These are phyloP conservation scores for Lippia alba DNA, from an alignment of 305 asterid genomes.

Conservation along the genomic window DNA sequence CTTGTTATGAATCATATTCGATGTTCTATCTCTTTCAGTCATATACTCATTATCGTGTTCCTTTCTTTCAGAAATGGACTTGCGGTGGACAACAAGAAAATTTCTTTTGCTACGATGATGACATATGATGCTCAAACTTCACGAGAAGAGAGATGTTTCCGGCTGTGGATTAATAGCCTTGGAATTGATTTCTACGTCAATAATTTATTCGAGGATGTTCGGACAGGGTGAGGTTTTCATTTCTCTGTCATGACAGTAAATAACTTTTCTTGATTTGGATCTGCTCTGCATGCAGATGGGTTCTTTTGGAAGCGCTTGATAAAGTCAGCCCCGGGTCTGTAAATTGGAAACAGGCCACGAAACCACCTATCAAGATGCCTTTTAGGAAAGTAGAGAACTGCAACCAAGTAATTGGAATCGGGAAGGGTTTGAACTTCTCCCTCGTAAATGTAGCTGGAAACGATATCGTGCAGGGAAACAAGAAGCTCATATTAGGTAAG, in stretches of 20 bases:
- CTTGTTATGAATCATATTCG: background rate
- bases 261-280: conserved; percentile 21
- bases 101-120: conserved; percentile 86
- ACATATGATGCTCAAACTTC: conserved; percentile 91
- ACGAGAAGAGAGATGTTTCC: conserved; percentile 92
- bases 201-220: conserved; percentile 85
- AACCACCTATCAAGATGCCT: conserved; percentile 93
- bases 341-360: conserved; percentile 88
- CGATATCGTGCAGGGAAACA: conserved; percentile 96
- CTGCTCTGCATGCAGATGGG: conserved; percentile 68
- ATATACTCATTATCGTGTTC: background rate
- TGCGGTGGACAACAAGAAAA: conserved; percentile 59
- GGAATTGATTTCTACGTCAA: conserved; percentile 77
- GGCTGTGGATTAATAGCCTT: conserved; percentile 95
- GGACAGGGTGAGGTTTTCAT: conserved; percentile 64
- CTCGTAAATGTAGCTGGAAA: conserved; percentile 96
- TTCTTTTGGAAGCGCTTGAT: conserved; percentile 82
- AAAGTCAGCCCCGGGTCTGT: conserved; percentile 76
- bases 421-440: conserved; percentile 84
- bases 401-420: conserved; percentile 89
- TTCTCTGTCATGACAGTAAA: conserved; percentile 26
- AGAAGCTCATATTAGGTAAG: conserved; percentile 88
- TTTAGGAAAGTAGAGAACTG: conserved; percentile 93
- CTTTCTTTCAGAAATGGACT: conserved; percentile 75
- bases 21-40: background rate